Evolutionary conservation across 768 basidiomycete genomes (phyloP).

Genomic region (Suillus ampliporus): DNA sequence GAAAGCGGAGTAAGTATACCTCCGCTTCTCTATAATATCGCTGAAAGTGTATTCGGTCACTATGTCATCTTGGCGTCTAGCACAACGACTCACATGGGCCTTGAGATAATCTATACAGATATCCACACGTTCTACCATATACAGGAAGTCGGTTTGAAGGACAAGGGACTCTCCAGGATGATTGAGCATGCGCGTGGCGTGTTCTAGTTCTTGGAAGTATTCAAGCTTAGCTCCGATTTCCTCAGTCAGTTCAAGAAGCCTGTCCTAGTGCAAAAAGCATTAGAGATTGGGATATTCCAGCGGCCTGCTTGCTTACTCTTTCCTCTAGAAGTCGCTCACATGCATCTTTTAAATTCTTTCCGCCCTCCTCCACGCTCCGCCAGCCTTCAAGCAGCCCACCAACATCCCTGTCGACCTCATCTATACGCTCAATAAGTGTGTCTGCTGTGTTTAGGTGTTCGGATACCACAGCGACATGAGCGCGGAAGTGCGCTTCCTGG

Average conservation of each 20-base stretch:
- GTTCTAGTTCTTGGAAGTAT: conserved; percentile 94
- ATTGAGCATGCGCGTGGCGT: conserved; percentile 92
- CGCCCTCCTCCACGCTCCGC: conserved; percentile 91
- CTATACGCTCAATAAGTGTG: conserved; percentile 68
- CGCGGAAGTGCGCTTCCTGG: conserved; percentile 91
- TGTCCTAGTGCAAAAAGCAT: conserved; percentile 58
- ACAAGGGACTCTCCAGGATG: conserved; percentile 93
- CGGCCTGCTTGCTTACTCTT: conserved; percentile 58
- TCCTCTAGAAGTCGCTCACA: conserved; percentile 91
- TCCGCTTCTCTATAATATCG: conserved; percentile 92
- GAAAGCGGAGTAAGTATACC: conserved; percentile 93
- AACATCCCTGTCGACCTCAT: conserved; percentile 75
- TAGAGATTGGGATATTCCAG: not conserved
- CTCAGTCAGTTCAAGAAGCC: conserved; percentile 77
- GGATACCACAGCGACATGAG: conserved; percentile 78
- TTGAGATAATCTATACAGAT: conserved; percentile 92
- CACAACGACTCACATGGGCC: conserved; percentile 65
- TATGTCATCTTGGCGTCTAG: not conserved
- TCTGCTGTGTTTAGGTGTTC: conserved; percentile 83
- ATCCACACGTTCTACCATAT: conserved; percentile 96
- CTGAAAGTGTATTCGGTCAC: conserved; percentile 44
- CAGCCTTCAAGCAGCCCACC: conserved; percentile 84
- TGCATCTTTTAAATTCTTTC: conserved; percentile 87
- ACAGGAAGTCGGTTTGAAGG: conserved; percentile 87
- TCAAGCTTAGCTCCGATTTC: conserved; percentile 82